Conservation (phyloP, 164 flowering plant genomes). For the Dillenia suffruticosa region DNA sequence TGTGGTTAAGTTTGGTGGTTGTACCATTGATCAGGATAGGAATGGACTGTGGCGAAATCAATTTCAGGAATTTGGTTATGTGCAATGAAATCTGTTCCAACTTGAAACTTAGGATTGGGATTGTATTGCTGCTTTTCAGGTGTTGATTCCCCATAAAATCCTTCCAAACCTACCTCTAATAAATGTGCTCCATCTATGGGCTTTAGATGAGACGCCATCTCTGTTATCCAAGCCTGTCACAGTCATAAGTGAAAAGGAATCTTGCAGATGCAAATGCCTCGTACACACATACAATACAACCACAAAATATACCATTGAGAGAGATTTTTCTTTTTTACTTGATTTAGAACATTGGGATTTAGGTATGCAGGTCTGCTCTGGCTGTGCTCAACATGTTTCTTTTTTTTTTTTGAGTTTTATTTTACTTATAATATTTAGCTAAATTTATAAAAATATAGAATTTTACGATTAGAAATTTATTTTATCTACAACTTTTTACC, state of each 20-base stretch:
- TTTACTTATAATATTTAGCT: no score
- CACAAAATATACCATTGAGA: no score
- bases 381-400: no score
- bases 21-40: constrained; percentile 80
- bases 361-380: no score
- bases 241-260: constrained; percentile 1
- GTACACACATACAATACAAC: background rate
- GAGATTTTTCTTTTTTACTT: no score
- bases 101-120: constrained; percentile 47
- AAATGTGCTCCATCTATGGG: constrained; percentile 69
- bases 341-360: no score
- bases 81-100: constrained; percentile 75
- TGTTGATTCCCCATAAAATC: constrained; percentile 58
- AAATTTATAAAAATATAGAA: no score
- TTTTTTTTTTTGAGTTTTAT: no score
- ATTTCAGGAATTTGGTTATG: constrained; percentile 59
- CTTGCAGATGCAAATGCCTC: background rate
- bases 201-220: constrained; percentile 70
- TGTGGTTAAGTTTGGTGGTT: background rate
- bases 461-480: no score
- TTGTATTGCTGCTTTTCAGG: constrained; percentile 34
- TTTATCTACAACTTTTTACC: no score
- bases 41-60: constrained; percentile 77
- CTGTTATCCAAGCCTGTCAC: constrained; percentile 65
- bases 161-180: constrained; percentile 75